Conservation (phyloP, 257 asterid genomes). For the Petunia secreta region DNA sequence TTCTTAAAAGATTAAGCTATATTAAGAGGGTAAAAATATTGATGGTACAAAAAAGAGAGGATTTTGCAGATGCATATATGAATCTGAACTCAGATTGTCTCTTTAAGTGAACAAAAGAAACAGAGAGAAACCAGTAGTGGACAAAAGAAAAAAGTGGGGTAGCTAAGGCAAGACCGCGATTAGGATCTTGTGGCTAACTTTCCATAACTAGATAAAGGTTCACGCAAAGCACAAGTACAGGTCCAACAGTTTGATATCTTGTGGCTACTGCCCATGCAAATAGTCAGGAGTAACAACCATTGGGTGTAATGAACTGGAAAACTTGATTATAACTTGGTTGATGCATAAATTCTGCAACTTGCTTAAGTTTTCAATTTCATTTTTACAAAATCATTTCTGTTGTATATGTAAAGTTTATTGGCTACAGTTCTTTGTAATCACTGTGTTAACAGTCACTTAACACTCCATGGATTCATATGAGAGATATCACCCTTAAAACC, state of each 20-base stretch:
- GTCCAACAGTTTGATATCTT: not conserved
- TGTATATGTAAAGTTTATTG: not conserved
- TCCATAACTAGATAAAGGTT: slow-evolving; percentile 45
- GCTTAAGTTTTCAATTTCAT: not conserved
- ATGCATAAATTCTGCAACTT: not conserved
- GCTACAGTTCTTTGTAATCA: not conserved
- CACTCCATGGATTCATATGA: too few relatives aligned
- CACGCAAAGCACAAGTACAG: slow-evolving; percentile 54
- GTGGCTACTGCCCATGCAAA: too few relatives aligned
- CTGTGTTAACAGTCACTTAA: too few relatives aligned
- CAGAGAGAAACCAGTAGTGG: not conserved
- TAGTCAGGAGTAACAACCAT: too few relatives aligned
- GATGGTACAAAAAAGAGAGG: slow-evolving; percentile 32
- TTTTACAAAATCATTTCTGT: too few relatives aligned
- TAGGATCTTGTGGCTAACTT: slow-evolving; percentile 42
- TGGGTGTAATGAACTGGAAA: too few relatives aligned
- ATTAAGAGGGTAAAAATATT: slow-evolving; percentile 4
- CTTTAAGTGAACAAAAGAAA: slow-evolving; percentile 27
- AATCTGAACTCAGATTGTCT: slow-evolving; percentile 56
- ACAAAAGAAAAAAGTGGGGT: slow-evolving; percentile 28
- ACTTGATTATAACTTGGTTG: too few relatives aligned
- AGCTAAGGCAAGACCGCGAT: not conserved
- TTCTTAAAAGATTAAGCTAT: too few relatives aligned
- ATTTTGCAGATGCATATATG: slow-evolving; percentile 38
- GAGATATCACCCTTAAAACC: too few relatives aligned